These are phyloP conservation scores for Vigna unguiculata DNA, from an alignment of 306 rosid genomes.

Conservation along the genomic window DNA sequence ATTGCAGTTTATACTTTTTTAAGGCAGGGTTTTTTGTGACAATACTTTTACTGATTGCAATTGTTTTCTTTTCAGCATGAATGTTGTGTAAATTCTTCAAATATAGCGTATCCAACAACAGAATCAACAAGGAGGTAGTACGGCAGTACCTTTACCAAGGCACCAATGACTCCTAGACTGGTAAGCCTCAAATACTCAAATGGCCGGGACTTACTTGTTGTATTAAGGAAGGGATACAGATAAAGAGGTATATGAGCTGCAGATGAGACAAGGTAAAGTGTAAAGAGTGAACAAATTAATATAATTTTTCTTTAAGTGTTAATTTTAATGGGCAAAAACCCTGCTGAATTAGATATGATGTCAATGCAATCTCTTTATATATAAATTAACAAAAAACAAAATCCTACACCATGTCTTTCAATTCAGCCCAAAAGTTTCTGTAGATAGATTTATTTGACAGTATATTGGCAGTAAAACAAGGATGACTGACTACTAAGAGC, in stretches of 20 bases:
- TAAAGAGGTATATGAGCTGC: constrained; percentile 87
- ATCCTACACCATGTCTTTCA: neutral
- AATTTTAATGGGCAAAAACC: constrained; percentile 5
- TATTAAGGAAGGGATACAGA: constrained; percentile 84
- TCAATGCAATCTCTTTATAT: neutral
- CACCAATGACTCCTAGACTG: constrained; percentile 90
- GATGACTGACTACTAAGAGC: neutral
- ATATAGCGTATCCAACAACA: constrained; percentile 22
- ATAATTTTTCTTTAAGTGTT: neutral
- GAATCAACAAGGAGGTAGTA: constrained; percentile 43
- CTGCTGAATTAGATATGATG: neutral
- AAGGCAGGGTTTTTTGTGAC: neutral
- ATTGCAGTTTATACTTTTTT: neutral
- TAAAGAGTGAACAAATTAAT: neutral
- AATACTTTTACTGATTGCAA: constrained; percentile 4
- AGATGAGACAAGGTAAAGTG: constrained; percentile 41
- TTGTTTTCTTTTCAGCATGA: constrained; percentile 15
- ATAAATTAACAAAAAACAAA: neutral
- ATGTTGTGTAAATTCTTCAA: constrained; percentile 13
- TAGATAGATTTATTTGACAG: neutral
- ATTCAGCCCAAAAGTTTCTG: neutral
- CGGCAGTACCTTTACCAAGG: constrained; percentile 83
- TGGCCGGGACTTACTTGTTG: constrained; percentile 77
- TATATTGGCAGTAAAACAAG: neutral
- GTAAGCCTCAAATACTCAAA: constrained; percentile 87